Base-by-base conservation (phyloP, 1,284 basidiomycete species). In the Crucibulum parvulum region DNA sequence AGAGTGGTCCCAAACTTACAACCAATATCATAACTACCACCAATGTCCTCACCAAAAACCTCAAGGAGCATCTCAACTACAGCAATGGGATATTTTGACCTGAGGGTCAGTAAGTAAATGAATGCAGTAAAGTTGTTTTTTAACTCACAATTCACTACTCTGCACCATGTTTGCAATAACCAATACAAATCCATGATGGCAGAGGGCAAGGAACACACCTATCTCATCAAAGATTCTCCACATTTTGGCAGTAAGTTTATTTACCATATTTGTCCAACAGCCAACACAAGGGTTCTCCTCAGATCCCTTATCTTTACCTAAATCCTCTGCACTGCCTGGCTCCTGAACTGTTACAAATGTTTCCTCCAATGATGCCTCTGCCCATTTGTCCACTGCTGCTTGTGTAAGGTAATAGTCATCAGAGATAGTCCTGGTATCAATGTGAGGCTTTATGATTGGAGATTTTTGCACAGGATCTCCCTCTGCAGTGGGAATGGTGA, bases 81-180 rank as follows among this genome's bases (percentile, higher is more conserved):
- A 7, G 74, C 72, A 3, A 78, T 67, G 2, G 69, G 68, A 52
- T 79, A 79, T 55, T 78, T 78, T 1, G 74, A 65, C 18, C 75
- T 77, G 45, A 56, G 16, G 18, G 10, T 37, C 11, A 13, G 15
- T 36, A 11, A 48, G 35, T 45, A 59, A 51, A 63, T 56, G 7
- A 35, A 18, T 34, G 38, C 37, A 18, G 38, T 37, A 36, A 50
- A 16, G 16, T 18, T 53, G 36, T 2, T 10, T 9, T 56, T 37
- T 31, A 16, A 70, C 69, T 56, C 51, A 75, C 72, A 72, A 58
- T 56, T 74, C 71, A 0, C 72, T 68, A 51, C 72, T 75, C 13
- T 52, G 43, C 9, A 73, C 62, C 70, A 75, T 75, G 41, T 75
- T 72, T 8, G 59, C 67, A 9, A 67, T 55, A 1, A 70, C 38